Conservation (phyloP, 1,139 yeast genomes). For the Pneumocystis wakefieldiae region DNA sequence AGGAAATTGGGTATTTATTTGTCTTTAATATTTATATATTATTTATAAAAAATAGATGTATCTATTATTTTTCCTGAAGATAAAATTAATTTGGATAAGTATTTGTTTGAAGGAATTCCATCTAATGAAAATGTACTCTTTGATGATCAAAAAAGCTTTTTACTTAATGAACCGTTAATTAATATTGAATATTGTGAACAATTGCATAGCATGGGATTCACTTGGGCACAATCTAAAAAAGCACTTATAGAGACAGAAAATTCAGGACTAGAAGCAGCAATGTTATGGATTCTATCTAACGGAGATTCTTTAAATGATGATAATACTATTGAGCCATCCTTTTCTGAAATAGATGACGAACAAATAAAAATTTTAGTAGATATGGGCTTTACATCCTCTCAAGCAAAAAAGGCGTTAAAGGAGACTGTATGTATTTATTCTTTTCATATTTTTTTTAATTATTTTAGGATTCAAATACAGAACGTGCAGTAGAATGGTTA, state of each 20-base stretch:
- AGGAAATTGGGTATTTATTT: constrained; percentile 35
- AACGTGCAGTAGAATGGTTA: constrained; percentile 80
- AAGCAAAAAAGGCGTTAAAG: constrained; percentile 56
- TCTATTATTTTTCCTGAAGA: constrained; percentile 48
- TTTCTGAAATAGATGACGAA: constrained; percentile 26
- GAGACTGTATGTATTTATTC: constrained; percentile 24
- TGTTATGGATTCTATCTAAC: constrained; percentile 82
- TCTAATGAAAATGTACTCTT: constrained; percentile 33
- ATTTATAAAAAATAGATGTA: constrained; percentile 29
- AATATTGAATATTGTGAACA: constrained; percentile 33
- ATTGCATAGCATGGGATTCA: constrained; percentile 76
- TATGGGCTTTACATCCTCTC: constrained; percentile 62
- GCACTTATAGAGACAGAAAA: constrained; percentile 68
- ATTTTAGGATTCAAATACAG: constrained; percentile 36
- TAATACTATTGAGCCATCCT: constrained; percentile 33
- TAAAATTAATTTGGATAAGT: constrained; percentile 27
- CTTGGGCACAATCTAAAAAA: constrained; percentile 45
- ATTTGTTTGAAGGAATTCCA: constrained; percentile 25
- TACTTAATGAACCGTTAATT: constrained; percentile 40
- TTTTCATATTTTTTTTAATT: neutral
- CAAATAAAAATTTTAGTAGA: constrained; percentile 35
- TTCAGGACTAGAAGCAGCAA: constrained; percentile 53
- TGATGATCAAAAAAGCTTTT: constrained; percentile 20
- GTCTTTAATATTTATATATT: neutral
- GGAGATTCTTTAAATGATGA: constrained; percentile 76